Evolutionary conservation across 2,329 filamentous ascomycete species (phyloP), one percentile per base, ranked within the genome.

Genomic region (Gremmenia infestans): DNA sequence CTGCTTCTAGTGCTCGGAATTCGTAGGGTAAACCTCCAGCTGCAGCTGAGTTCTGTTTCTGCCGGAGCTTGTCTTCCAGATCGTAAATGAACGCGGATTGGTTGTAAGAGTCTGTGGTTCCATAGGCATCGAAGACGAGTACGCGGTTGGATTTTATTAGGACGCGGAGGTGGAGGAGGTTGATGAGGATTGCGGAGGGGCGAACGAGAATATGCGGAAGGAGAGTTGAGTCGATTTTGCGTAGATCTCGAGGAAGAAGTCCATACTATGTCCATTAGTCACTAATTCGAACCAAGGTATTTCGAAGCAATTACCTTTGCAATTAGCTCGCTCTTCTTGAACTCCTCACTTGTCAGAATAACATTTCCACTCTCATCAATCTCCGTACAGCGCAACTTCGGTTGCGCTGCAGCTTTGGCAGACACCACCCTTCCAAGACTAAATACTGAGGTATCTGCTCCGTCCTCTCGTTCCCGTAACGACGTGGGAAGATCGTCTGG

Each of bases 11-110:
- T 4, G 94, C 94, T 28, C 94, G 88, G 72, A 97, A 96, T 72
- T 99, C 94, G 72, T 99, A 99, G 0, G 94, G 90, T 5, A 99
- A 79, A 2, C 83, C 81, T 37, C 80, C 81, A 15, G 82, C 80
- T 37, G 76, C 73, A n/a, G 76, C 73, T 0, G 80, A 76, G 2
- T 76, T 69, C 57, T 85, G 80, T 71, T 91, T 93, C 68, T 96
- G 91, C 60, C 90, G 87, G 46, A 99, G 78, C 70, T 96, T 96
- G 12, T 90, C 90, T 71, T 97, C 91, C 19, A 99, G 76, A 68
- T 97, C 94, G 73, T 97, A 97, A 84, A 99, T 96, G 75, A 99
- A 99, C 14, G 94, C 84, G 4, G 91, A 96, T 71, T 97, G 94
- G 35, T 93, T 91, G 68, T 97, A 96, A 0, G 91, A 95, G 64